Conservation (phyloP, 139 green algal genomes). For the Chlamydomonas sp. region DNA sequence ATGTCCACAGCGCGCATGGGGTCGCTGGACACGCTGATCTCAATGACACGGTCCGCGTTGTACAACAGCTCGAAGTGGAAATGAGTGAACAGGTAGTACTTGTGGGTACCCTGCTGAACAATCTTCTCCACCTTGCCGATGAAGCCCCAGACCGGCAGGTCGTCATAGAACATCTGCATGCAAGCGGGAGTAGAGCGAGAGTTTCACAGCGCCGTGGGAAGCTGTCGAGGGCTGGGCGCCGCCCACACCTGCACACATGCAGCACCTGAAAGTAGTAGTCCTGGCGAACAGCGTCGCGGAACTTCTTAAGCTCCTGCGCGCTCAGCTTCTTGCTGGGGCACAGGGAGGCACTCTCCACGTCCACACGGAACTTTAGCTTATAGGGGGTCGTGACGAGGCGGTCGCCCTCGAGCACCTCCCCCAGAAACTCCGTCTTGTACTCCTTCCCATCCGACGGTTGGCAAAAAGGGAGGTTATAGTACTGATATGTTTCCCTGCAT, state of each 20-base stretch:
- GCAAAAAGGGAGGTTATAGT: slow-evolving; percentile 97
- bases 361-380: slow-evolving; percentile 84
- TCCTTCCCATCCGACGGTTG: slow-evolving; percentile 75
- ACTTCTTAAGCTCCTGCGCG: slow-evolving; percentile 82
- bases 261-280: slow-evolving; percentile 98
- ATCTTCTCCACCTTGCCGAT: slow-evolving; percentile 88
- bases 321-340: slow-evolving; percentile 82
- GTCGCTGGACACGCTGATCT: slow-evolving; percentile 91
- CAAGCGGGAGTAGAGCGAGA: background rate
- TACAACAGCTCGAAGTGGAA: slow-evolving; percentile 95
- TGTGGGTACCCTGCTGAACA: slow-evolving; percentile 33
- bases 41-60: slow-evolving; percentile 89
- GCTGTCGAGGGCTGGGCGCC: background rate
- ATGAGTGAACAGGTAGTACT: slow-evolving; percentile 92
- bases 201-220: background rate
- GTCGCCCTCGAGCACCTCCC: slow-evolving; percentile 86
- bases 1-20: slow-evolving; percentile 82
- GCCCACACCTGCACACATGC: background rate
- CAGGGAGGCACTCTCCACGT: slow-evolving; percentile 84
- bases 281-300: slow-evolving; percentile 82
- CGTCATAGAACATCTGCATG: slow-evolving; percentile 90
- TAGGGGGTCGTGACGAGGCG: slow-evolving; percentile 91
- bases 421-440: slow-evolving; percentile 88
- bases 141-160: slow-evolving; percentile 98
- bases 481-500: slow-evolving; percentile 95